A percentile compares a stretch with the other conserved stretches of the same genome.
phyloP scores from a whole-genome alignment of 768 basidiomycete genomes.

The Tylopilus intermedius region DNA sequence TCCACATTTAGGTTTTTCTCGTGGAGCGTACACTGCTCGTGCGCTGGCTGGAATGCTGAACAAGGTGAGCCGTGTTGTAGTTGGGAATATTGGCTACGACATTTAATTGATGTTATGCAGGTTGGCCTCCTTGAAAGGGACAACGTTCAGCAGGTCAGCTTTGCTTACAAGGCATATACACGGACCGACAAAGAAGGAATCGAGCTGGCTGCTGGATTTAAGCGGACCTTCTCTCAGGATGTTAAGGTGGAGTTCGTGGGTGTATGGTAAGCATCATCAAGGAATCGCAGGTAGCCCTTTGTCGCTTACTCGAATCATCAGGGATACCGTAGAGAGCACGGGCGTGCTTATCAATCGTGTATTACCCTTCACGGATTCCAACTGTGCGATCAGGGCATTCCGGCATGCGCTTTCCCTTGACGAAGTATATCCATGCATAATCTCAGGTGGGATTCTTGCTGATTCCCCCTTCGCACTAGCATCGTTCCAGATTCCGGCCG shows the following conservation, averaged over 20 bases:
- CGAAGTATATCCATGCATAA: slow-evolving; percentile 42
- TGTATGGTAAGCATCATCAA: slow-evolving; percentile 50
- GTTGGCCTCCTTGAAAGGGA: slow-evolving; percentile 66
- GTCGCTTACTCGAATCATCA: slow-evolving; percentile 16
- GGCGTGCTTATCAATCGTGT: slow-evolving; percentile 55
- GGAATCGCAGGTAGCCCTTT: background rate
- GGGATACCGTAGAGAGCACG: slow-evolving; percentile 80
- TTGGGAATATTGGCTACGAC: background rate
- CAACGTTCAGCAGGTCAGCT: slow-evolving; percentile 64
- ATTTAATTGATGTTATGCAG: slow-evolving; percentile 30
- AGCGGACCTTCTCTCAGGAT: slow-evolving; percentile 61
- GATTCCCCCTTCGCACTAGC: slow-evolving; percentile 35
- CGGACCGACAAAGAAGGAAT: slow-evolving; percentile 43
- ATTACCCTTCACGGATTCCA: slow-evolving; percentile 64
- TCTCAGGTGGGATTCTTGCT: background rate
- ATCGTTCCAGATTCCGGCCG: slow-evolving; percentile 60
- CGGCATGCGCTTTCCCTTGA: slow-evolving; percentile 76
- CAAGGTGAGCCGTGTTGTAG: slow-evolving; percentile 41
- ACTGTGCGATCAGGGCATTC: slow-evolving; percentile 62
- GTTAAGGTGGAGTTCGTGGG: slow-evolving; percentile 77
- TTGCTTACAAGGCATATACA: slow-evolving; percentile 72
- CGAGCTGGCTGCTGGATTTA: slow-evolving; percentile 59
- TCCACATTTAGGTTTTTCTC: slow-evolving; percentile 58
- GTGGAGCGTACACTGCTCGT: slow-evolving; percentile 62
- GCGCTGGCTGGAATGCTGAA: slow-evolving; percentile 72